Evolutionary conservation across 2,329 filamentous ascomycete species (phyloP).

Genomic region (Myriosclerotinia curreyana): DNA sequence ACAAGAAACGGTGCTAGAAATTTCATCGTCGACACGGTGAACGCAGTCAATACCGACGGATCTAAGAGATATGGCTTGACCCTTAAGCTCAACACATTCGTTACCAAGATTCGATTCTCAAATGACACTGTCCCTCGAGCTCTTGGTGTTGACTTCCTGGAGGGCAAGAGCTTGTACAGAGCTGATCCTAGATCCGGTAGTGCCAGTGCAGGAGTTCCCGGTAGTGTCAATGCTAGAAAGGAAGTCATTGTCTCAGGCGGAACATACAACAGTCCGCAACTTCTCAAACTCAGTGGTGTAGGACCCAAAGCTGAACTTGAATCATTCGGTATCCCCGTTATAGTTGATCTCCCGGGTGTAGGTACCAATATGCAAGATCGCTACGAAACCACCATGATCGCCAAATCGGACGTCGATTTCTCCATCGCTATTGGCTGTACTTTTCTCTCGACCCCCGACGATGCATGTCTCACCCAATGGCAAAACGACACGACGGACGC

Average conservation of each 20-base stretch:
- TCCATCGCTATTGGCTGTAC: conserved; percentile 41
- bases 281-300: conserved; percentile 47
- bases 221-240: conserved; percentile 24
- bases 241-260: conserved; percentile 52
- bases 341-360: conserved; percentile 60
- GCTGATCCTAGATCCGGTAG: conserved; percentile 42
- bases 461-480: conserved; percentile 41
- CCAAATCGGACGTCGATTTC: conserved; percentile 43
- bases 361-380: conserved; percentile 58
- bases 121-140: conserved; percentile 38
- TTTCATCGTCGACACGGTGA: conserved; percentile 31
- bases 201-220: conserved; percentile 32
- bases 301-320: conserved; percentile 43
- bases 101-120: conserved; percentile 40
- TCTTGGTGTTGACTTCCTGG: conserved; percentile 44
- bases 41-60: conserved; percentile 27
- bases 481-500: conserved; percentile 23
- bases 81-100: conserved; percentile 33
- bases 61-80: conserved; percentile 22
- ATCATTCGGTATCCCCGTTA: conserved; percentile 47
- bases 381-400: conserved; percentile 49
- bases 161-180: conserved; percentile 44
- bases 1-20: conserved; percentile 31
- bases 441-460: conserved; percentile 37
- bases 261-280: conserved; percentile 46